These are phyloP conservation scores for Evernia prunastri DNA, from an alignment of 495 filamentous ascomycete species.

Conservation along the genomic window DNA sequence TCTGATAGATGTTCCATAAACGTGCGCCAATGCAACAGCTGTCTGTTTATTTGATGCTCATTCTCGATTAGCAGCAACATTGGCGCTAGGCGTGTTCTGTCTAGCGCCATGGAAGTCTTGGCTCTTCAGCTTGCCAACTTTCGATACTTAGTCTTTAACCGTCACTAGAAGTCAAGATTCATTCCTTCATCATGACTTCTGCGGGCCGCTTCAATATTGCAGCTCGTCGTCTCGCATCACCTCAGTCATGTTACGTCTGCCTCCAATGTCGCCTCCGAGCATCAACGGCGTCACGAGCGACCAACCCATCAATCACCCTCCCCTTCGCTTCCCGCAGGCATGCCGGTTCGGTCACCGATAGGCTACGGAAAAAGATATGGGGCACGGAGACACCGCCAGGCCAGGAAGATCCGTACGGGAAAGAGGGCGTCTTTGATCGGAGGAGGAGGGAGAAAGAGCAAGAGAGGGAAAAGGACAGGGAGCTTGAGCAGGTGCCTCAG, in stretches of 20 bases:
- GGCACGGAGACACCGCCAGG: slow-evolving; percentile 51
- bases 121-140: neutral
- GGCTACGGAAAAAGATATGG: slow-evolving; percentile 42
- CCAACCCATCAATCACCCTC: neutral
- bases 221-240: neutral
- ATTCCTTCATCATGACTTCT: slow-evolving; percentile 9
- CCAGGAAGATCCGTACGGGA: slow-evolving; percentile 46
- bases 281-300: neutral
- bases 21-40: neutral
- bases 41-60: too few species aligned
- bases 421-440: slow-evolving; percentile 33
- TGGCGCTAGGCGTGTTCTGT: neutral
- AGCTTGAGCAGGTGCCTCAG: neutral
- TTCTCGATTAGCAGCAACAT: neutral
- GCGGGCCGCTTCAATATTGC: slow-evolving; percentile 1
- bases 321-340: slow-evolving; percentile 9
- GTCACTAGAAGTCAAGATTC: neutral
- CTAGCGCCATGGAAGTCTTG: neutral
- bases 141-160: neutral
- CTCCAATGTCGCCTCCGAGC: slow-evolving; percentile 24
- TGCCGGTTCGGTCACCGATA: slow-evolving; percentile 28
- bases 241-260: slow-evolving; percentile 26
- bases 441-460: slow-evolving; percentile 20
- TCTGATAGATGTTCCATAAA: neutral
- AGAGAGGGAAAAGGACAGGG: neutral